A percentile compares a stretch with the other conserved stretches of the same genome.
Evolutionary conservation across 345 rosid species (phyloP).

Genomic region (Murraya koenigii): DNA sequence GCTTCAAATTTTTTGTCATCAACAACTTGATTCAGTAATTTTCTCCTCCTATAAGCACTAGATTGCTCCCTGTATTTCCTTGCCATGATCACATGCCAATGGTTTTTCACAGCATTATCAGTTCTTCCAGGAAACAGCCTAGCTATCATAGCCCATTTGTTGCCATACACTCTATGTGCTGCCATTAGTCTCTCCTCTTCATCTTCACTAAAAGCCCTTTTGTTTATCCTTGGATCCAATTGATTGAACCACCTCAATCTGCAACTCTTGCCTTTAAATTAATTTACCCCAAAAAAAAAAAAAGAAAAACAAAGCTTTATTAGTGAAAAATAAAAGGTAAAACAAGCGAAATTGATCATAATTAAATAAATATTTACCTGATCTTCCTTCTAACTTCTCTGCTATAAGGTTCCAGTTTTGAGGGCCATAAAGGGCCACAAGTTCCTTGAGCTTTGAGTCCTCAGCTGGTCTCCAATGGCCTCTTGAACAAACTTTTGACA

Average conservation of each 20-base stretch:
- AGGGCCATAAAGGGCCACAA: slow-evolving; percentile 43
- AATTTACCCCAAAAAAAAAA: not conserved
- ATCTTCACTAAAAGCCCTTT: slow-evolving; percentile 35
- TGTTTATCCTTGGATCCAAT: slow-evolving; percentile 43
- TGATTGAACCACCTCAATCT: slow-evolving; percentile 58
- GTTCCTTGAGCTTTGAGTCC: slow-evolving; percentile 41
- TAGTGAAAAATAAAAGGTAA: not conserved
- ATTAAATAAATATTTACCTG: slow-evolving; percentile 24
- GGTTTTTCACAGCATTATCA: slow-evolving; percentile 65
- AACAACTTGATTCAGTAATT: slow-evolving; percentile 19
- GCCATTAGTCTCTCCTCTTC: slow-evolving; percentile 50
- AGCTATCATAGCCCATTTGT: slow-evolving; percentile 68
- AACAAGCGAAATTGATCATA: not conserved
- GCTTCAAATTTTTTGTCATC: slow-evolving; percentile 19
- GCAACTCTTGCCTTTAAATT: slow-evolving; percentile 42
- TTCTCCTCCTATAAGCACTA: slow-evolving; percentile 34
- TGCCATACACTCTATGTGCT: slow-evolving; percentile 60
- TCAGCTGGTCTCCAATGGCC: slow-evolving; percentile 50
- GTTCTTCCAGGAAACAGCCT: slow-evolving; percentile 64
- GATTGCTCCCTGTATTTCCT: slow-evolving; percentile 50
- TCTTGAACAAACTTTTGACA: slow-evolving; percentile 29
- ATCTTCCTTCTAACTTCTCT: slow-evolving; percentile 41
- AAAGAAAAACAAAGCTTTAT: not conserved
- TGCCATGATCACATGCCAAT: slow-evolving; percentile 74
- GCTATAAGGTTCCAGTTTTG: slow-evolving; percentile 49